Base-by-base conservation (phyloP, 106 monocot genomes). In the Xerophyta viscosa region DNA sequence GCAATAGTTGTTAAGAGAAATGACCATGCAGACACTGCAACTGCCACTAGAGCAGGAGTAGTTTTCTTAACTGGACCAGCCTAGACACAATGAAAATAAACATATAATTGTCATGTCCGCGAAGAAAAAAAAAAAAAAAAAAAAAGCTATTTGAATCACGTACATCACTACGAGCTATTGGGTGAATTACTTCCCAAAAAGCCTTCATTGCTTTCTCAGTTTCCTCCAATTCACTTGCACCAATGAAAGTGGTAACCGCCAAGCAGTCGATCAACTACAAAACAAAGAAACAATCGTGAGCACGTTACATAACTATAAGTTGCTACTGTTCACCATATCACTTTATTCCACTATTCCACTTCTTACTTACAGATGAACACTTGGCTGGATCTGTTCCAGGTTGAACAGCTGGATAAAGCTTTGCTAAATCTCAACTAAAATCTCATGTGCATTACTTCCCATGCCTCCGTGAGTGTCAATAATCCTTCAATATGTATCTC, bases 111-210 rank as follows among this genome's bases (percentile, higher is more conserved):
- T n/a, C n/a, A n/a, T n/a, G n/a, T n/a, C n/a, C n/a, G n/a, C n/a
- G n/a, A n/a, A n/a, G n/a, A n/a, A n/a, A n/a, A n/a, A n/a, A n/a
- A n/a, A n/a, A n/a, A n/a, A 36, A 6, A 36, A 36, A 6, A 36
- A 36, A 36, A 33, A 6, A 18, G 31, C 31, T 33, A 56, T 8
- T 18, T 3, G 4, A 36, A 11, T 22, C 2, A 53, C 70, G 8
- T 71, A 90, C 98, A 76, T 90, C 90, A 18, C 82, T 71, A 50
- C 67, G 77, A 1, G 98, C 77, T 67, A 90, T 90, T 17, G 86
- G 82, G 64, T 98, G 77, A 42, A 98, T 86, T 24, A 86, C 27
- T 39, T 86, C 86, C 98, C 98, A 98, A 19, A 88, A 82, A 28
- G 82, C 73, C 59, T 79, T 82, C 79, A 98, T 82, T 12, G 82